phyloP scores from a whole-genome alignment of 2,329 filamentous ascomycete genomes.

The Passalora sequoiae region DNA sequence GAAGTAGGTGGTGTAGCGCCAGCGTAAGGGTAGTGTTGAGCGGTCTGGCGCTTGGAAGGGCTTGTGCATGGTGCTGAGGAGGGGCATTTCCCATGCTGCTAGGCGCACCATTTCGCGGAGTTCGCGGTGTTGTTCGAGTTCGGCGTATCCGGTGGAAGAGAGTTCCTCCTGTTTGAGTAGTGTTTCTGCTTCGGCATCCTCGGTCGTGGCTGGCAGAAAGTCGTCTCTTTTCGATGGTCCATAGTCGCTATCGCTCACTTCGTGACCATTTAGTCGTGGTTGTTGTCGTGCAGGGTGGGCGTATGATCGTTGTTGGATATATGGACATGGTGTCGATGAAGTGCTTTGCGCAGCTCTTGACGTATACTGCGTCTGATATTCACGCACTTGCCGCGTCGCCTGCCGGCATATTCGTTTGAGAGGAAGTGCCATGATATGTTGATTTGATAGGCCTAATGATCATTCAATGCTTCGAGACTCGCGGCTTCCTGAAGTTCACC shows the following conservation, averaged over 20 bases:
- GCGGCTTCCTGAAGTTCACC: slow-evolving; percentile 14
- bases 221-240: not conserved
- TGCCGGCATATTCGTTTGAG: slow-evolving; percentile 29
- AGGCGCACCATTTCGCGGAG: slow-evolving; percentile 81
- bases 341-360: not conserved
- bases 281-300: slow-evolving; percentile 11
- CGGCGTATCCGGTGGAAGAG: slow-evolving; percentile 72
- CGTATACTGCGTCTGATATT: slow-evolving; percentile 7
- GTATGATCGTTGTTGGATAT: slow-evolving; percentile 10
- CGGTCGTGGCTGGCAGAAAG: slow-evolving; percentile 5
- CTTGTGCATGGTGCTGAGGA: slow-evolving; percentile 74
- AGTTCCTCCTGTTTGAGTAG: slow-evolving; percentile 56
- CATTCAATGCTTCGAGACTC: not conserved
- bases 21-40: slow-evolving; percentile 68
- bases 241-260: too few species aligned
- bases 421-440: slow-evolving; percentile 26
- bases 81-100: slow-evolving; percentile 91
- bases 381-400: slow-evolving; percentile 18
- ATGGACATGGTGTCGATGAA: slow-evolving; percentile 1
- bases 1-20: slow-evolving; percentile 96
- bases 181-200: slow-evolving; percentile 13
- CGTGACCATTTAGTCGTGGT: too few species aligned
- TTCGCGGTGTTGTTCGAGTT: slow-evolving; percentile 84
- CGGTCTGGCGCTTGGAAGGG: slow-evolving; percentile 65
- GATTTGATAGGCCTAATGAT: not conserved